A percentile compares a stretch with the other conserved stretches of the same genome.
Evolutionary conservation across 2,329 filamentous ascomycete species (phyloP).

Genomic region (Xylariaceae sp.): DNA sequence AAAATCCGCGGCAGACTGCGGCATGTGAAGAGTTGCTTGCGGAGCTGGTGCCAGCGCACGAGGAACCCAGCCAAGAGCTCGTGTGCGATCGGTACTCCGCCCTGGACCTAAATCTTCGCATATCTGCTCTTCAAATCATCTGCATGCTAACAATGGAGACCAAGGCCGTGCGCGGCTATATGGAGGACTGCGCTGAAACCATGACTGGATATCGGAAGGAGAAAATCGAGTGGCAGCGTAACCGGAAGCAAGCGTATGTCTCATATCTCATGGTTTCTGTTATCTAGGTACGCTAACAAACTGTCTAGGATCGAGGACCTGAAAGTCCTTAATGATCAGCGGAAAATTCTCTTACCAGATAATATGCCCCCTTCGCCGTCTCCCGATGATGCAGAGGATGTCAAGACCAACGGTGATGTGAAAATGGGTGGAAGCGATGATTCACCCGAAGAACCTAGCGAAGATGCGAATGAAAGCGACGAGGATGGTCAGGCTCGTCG

Average conservation of each 20-base stretch:
- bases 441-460: constrained; percentile 62
- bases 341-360: constrained; percentile 75
- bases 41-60: constrained; percentile 79
- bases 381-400: constrained; percentile 49
- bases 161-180: constrained; percentile 82
- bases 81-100: constrained; percentile 74
- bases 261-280: not conserved
- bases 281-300: constrained; percentile 13
- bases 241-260: constrained; percentile 70
- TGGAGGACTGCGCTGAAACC: constrained; percentile 89
- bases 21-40: constrained; percentile 80
- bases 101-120: constrained; percentile 83
- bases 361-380: constrained; percentile 71
- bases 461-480: constrained; percentile 72
- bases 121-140: constrained; percentile 82
- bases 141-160: constrained; percentile 87
- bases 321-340: constrained; percentile 72
- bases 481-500: constrained; percentile 64
- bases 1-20: constrained; percentile 72
- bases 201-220: constrained; percentile 96
- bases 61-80: constrained; percentile 77
- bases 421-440: constrained; percentile 71
- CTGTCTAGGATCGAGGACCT: constrained; percentile 70
- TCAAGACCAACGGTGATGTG: constrained; percentile 61
- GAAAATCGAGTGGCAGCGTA: constrained; percentile 90